Percentiles rank a stretch among this genome's conserved stretches.
These are phyloP conservation scores for Flaveria brownii DNA, from an alignment of 129 eudicot species.

Conservation along the genomic window DNA sequence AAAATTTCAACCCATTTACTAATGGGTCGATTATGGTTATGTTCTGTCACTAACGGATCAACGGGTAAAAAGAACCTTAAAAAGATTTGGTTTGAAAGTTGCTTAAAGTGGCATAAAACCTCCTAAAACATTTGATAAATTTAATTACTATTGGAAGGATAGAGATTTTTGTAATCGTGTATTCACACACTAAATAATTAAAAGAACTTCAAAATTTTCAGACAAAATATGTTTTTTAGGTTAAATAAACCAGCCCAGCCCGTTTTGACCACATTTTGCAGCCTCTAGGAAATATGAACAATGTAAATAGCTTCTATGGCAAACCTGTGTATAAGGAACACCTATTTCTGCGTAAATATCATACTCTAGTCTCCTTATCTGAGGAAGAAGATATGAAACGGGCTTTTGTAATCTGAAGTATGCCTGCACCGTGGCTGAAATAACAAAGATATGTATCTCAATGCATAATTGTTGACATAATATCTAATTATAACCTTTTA, in stretches of 20 bases:
- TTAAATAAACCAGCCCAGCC: background rate
- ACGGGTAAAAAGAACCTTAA: background rate
- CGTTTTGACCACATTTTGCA: background rate
- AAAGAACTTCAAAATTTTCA: background rate
- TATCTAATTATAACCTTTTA: background rate
- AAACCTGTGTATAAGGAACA: constrained; percentile 65
- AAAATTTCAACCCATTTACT: background rate
- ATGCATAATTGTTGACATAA: background rate
- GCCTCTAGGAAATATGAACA: constrained; percentile 15
- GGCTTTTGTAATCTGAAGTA: constrained; percentile 68
- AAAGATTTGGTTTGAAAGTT: background rate
- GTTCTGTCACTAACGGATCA: background rate
- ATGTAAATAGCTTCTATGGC: constrained; percentile 18
- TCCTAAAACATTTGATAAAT: background rate
- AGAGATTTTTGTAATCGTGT: background rate
- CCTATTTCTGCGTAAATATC: constrained; percentile 71
- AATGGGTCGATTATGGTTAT: background rate
- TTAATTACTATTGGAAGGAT: background rate
- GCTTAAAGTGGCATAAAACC: constrained; percentile 1
- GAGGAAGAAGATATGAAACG: constrained; percentile 62
- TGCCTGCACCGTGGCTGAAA: constrained; percentile 69
- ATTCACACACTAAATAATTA: background rate
- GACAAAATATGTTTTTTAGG: background rate
- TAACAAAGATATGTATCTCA: constrained; percentile 12
- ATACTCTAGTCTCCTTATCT: constrained; percentile 65